Conservation (phyloP, 192 early-diverging fungal species). For the Backusella macrospora region DNA sequence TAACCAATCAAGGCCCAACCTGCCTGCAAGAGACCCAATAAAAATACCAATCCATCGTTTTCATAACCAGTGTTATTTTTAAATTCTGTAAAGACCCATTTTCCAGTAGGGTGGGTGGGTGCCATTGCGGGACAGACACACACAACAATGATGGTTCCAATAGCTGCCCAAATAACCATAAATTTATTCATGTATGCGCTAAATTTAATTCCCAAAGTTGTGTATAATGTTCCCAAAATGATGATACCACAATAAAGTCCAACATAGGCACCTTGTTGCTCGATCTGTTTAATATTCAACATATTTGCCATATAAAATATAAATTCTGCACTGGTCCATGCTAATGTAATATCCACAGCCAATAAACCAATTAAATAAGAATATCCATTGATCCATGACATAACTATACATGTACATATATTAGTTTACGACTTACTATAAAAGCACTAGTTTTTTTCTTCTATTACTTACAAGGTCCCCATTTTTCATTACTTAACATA, state of each 20-base stretch:
- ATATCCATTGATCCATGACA: constrained; percentile 32
- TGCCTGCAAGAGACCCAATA: constrained; percentile 49
- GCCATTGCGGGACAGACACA: constrained; percentile 44
- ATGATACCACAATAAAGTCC: constrained; percentile 45
- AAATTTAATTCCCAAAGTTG: constrained; percentile 37
- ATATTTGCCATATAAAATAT: constrained; percentile 43
- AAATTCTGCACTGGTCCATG: constrained; percentile 43
- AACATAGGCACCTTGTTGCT: constrained; percentile 45
- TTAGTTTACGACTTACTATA: no score
- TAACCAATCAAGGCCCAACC: constrained; percentile 47
- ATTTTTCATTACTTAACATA: constrained; percentile 20
- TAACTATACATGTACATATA: constrained; percentile 19
- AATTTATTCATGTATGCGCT: constrained; percentile 44
- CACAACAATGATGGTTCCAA: constrained; percentile 49
- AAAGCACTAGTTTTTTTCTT: no score
- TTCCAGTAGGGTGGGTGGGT: constrained; percentile 40
- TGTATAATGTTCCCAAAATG: constrained; percentile 39
- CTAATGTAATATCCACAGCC: constrained; percentile 37
- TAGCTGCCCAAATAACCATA: constrained; percentile 42
- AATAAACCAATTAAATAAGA: constrained; percentile 25
- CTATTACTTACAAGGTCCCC: constrained; percentile 32
- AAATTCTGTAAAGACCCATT: constrained; percentile 50
- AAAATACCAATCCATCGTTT: constrained; percentile 46
- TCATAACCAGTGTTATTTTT: constrained; percentile 53
- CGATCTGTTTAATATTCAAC: constrained; percentile 31